Evolutionary conservation across 2,329 filamentous ascomycete genomes (phyloP).

Genomic region (Phaeosphaeriaceae sp.): DNA sequence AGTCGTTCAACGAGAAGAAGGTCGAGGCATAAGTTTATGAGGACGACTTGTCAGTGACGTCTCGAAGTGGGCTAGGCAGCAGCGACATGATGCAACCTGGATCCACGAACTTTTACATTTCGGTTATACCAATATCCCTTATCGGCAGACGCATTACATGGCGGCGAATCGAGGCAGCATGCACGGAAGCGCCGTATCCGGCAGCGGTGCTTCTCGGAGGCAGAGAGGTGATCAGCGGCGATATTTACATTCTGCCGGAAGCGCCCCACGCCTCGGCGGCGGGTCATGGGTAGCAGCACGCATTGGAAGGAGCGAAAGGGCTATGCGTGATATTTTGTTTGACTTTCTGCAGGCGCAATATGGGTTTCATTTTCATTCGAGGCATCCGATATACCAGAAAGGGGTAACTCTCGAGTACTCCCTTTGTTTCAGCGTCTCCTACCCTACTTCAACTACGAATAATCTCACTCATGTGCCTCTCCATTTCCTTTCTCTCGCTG

Average conservation of each 20-base stretch:
- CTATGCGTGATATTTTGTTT: neutral
- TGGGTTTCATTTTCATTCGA: neutral
- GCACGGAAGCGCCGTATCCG: neutral
- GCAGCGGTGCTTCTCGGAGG: neutral
- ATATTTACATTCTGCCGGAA: neutral
- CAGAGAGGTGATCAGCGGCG: neutral
- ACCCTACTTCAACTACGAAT: neutral
- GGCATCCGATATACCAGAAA: neutral
- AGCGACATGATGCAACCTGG: neutral
- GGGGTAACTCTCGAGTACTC: neutral
- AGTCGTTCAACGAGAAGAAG: slow-evolving; percentile 47
- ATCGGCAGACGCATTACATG: neutral
- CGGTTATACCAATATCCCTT: neutral
- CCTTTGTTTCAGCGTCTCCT: neutral
- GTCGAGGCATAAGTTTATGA: slow-evolving; percentile 29
- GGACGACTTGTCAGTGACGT: neutral
- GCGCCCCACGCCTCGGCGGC: neutral
- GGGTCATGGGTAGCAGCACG: neutral
- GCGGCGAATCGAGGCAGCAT: neutral
- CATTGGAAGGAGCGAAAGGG: neutral
- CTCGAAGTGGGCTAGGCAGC: neutral
- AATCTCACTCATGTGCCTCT: neutral
- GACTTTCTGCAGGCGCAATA: neutral
- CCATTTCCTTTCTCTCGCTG: neutral
- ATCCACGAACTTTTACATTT: neutral